Conservation (phyloP, 2,329 filamentous ascomycete species). For the Cordyceps cateniannulata region DNA sequence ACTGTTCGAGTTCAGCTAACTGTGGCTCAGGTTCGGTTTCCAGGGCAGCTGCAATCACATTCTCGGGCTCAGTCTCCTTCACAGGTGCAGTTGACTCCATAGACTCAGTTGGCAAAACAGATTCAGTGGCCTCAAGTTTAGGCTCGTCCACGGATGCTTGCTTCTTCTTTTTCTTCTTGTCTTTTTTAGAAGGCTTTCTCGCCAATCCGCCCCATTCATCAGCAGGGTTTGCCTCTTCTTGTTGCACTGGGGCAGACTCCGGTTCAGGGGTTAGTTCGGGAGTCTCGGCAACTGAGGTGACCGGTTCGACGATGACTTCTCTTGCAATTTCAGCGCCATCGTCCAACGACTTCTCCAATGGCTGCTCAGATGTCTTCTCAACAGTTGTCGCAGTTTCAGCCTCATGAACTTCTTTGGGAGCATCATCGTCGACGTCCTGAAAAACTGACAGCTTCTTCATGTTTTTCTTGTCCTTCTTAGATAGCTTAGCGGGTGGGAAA, state of each 20-base stretch:
- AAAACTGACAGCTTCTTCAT: slow-evolving; percentile 25
- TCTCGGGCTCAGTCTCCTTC: not conserved
- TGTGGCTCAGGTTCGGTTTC: slow-evolving; percentile 1
- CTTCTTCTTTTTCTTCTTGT: slow-evolving; percentile 26
- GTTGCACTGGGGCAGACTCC: slow-evolving; percentile 10
- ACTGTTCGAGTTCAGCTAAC: not conserved
- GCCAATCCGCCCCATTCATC: slow-evolving; percentile 25
- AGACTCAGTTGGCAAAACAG: not conserved
- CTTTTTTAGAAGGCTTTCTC: slow-evolving; percentile 24
- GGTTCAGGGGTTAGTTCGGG: not conserved
- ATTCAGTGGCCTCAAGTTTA: not conserved
- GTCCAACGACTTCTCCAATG: not conserved
- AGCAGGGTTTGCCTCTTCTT: slow-evolving; percentile 16
- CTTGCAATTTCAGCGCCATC: not conserved
- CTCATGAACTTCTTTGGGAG: slow-evolving; percentile 13
- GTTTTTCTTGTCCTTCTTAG: slow-evolving; percentile 30
- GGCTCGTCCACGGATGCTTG: not conserved
- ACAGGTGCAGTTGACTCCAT: too few species aligned
- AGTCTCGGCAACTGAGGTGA: not conserved
- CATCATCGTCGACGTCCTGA: slow-evolving; percentile 13
- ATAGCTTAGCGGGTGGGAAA: slow-evolving; percentile 20
- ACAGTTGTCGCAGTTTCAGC: not conserved
- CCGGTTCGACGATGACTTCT: not conserved
- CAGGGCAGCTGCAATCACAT: not conserved
- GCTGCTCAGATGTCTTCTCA: slow-evolving; percentile 4